These are phyloP conservation scores for Diaporthe australafricana DNA, from an alignment of 2,329 filamentous ascomycete genomes.

Conservation along the genomic window DNA sequence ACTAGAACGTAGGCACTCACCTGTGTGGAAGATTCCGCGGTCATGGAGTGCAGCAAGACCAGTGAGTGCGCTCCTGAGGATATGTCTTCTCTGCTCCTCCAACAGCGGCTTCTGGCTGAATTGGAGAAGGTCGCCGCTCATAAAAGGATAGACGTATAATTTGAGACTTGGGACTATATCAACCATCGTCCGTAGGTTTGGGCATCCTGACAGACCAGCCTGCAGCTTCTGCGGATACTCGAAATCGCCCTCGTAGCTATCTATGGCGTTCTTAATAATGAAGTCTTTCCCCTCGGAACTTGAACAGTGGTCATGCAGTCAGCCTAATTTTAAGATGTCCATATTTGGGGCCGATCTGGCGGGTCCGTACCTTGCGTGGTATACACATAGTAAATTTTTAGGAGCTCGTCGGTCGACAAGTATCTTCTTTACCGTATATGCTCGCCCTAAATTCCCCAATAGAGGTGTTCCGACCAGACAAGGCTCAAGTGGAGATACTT, in stretches of 20 bases:
- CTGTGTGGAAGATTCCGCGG: slow-evolving; percentile 47
- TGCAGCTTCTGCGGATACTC: slow-evolving; percentile 46
- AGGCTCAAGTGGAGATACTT: not conserved
- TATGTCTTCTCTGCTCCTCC: slow-evolving; percentile 14
- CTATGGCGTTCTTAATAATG: slow-evolving; percentile 45
- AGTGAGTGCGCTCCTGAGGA: slow-evolving; percentile 30
- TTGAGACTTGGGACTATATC: slow-evolving; percentile 38
- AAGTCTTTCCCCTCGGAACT: slow-evolving; percentile 36
- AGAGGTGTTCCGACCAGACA: not conserved
- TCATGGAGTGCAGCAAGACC: slow-evolving; percentile 49
- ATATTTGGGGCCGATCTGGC: not conserved
- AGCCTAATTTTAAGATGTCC: not conserved
- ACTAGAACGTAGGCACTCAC: slow-evolving; percentile 32
- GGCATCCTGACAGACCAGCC: slow-evolving; percentile 40
- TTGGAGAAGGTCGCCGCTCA: slow-evolving; percentile 31
- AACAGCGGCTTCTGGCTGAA: slow-evolving; percentile 22
- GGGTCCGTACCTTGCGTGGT: not conserved
- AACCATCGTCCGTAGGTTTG: slow-evolving; percentile 44
- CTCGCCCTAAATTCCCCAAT: not conserved
- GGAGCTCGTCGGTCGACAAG: not conserved
- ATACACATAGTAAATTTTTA: not conserved
- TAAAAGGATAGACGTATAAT: slow-evolving; percentile 37
- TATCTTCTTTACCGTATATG: not conserved
- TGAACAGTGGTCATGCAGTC: not conserved
- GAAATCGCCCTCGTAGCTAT: slow-evolving; percentile 42